Percentiles rank a stretch among this genome's conserved stretches.
Conservation (phyloP, 2,329 filamentous ascomycete species). For the Zymoseptoria crescenta region DNA sequence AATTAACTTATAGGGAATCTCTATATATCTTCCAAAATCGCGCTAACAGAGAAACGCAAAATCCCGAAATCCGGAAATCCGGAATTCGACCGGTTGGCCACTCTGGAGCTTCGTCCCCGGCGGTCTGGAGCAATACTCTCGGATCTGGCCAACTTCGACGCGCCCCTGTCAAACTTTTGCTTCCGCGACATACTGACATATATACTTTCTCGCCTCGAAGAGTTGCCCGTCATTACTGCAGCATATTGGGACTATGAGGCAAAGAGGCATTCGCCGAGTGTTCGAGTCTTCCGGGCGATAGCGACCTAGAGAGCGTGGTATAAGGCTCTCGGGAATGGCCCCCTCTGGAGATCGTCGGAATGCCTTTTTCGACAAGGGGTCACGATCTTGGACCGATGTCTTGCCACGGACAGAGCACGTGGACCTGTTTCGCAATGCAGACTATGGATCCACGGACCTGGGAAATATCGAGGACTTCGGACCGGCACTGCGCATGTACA, state of each 20-base stretch:
- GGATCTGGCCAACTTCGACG: too few relatives aligned
- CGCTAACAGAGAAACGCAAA: too few relatives aligned
- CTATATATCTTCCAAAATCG: too few relatives aligned
- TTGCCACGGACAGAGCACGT: background rate
- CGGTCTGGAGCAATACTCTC: too few relatives aligned
- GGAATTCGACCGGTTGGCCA: too few relatives aligned
- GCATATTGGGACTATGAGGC: background rate
- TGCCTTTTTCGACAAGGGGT: background rate
- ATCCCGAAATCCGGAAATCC: too few relatives aligned
- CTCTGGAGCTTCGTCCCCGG: too few relatives aligned
- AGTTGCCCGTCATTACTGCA: background rate
- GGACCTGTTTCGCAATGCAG: background rate
- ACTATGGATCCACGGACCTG: conserved; percentile 2
- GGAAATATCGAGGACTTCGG: conserved; percentile 12
- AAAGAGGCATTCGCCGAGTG: background rate
- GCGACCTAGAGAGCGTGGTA: too few relatives aligned
- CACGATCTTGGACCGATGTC: background rate
- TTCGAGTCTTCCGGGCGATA: background rate
- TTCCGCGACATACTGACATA: background rate
- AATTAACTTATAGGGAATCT: too few relatives aligned
- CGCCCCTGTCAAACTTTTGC: background rate
- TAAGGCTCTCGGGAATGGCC: background rate
- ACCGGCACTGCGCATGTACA: conserved; percentile 14
- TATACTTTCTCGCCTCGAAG: background rate
- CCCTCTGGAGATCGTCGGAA: background rate